Conservation (phyloP, 805 yeast species). For the Vanderwaltozyma polyspora region DNA sequence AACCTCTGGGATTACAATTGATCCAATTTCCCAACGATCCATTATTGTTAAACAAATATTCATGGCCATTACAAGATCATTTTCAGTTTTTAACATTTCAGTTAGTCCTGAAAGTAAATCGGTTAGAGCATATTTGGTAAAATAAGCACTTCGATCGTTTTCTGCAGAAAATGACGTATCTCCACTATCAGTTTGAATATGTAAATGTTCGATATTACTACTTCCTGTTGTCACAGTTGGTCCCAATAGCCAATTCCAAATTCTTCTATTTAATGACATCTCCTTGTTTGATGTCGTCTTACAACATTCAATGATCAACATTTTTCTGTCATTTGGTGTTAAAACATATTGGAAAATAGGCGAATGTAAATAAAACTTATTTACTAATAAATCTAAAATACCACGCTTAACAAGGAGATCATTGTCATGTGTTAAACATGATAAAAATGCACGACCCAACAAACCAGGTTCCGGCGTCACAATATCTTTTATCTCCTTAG, state of each 20-base stretch:
- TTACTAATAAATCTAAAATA: slow-evolving; percentile 66
- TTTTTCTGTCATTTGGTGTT: slow-evolving; percentile 41
- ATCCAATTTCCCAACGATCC: slow-evolving; percentile 94
- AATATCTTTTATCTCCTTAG: slow-evolving; percentile 45
- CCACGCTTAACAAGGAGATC: slow-evolving; percentile 74
- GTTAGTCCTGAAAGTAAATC: slow-evolving; percentile 44
- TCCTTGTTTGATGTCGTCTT: slow-evolving; percentile 67
- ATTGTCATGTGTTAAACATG: slow-evolving; percentile 55
- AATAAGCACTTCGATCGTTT: slow-evolving; percentile 35
- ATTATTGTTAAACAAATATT: slow-evolving; percentile 60
- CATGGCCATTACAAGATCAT: slow-evolving; percentile 36
- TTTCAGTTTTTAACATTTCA: slow-evolving; percentile 31
- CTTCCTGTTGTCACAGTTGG: slow-evolving; percentile 30
- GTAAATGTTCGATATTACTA: too few species aligned
- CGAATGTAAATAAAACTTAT: slow-evolving; percentile 56
- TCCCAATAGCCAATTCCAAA: slow-evolving; percentile 90
- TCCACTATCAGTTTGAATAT: slow-evolving; percentile 25
- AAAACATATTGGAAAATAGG: slow-evolving; percentile 40
- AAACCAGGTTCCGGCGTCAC: slow-evolving; percentile 71
- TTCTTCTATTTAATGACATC: slow-evolving; percentile 86
- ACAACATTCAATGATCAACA: slow-evolving; percentile 52
- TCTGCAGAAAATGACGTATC: not conserved
- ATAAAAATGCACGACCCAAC: slow-evolving; percentile 58
- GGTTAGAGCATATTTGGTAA: slow-evolving; percentile 43
- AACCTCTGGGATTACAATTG: slow-evolving; percentile 54